phyloP scores from a whole-genome alignment of 805 yeast species.

The Wickerhamomyces xylosicus region DNA sequence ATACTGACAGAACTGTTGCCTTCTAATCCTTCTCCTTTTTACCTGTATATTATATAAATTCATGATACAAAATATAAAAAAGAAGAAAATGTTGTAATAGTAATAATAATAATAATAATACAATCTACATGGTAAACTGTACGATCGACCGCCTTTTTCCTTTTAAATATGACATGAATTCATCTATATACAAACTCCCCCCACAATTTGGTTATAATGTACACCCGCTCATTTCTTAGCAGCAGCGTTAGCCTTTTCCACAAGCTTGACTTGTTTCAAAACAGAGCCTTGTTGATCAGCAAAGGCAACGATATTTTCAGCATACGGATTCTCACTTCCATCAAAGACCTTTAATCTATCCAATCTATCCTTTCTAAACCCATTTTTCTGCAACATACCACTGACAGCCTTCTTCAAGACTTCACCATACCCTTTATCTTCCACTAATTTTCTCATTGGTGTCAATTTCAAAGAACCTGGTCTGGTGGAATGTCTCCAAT shows the following conservation, averaged over 20 bases:
- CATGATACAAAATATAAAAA: no score
- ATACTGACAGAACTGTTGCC: slow-evolving; percentile 79
- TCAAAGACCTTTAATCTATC: slow-evolving; percentile 82
- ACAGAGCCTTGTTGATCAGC: slow-evolving; percentile 61
- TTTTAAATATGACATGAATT: no score
- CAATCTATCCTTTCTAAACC: slow-evolving; percentile 65
- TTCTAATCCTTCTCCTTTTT: slow-evolving; percentile 14
- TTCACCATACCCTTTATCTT: slow-evolving; percentile 83
- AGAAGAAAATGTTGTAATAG: background rate
- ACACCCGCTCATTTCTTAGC: background rate
- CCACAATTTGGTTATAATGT: no score
- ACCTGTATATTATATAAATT: background rate
- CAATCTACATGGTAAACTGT: no score
- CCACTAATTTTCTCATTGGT: slow-evolving; percentile 69
- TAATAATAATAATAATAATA: no score
- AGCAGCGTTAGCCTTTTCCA: background rate
- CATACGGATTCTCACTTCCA: slow-evolving; percentile 82
- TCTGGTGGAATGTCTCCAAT: slow-evolving; percentile 81
- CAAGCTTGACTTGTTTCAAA: background rate
- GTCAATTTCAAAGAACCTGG: slow-evolving; percentile 84
- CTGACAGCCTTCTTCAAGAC: slow-evolving; percentile 78
- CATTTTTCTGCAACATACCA: slow-evolving; percentile 94
- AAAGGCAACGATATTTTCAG: slow-evolving; percentile 71
- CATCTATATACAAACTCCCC: no score
- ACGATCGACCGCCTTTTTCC: no score